These are phyloP conservation scores for Gossypium trilobum DNA, from an alignment of 441 rosid genomes.

Conservation along the genomic window DNA sequence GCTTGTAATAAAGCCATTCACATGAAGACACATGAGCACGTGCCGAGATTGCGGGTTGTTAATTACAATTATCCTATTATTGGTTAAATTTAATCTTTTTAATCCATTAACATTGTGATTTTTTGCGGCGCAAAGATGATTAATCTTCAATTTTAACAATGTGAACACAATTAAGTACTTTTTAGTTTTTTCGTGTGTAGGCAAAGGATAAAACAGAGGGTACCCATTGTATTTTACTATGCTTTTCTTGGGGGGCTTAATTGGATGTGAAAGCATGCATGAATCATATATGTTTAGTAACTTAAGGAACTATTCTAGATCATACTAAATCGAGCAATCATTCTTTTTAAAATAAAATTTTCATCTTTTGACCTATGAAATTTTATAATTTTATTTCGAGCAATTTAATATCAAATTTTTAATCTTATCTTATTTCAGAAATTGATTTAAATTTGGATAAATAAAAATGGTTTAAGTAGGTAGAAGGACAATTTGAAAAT, in stretches of 20 bases:
- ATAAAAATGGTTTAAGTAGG: not conserved
- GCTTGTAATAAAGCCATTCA: constrained; percentile 20
- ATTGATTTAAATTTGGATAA: not conserved
- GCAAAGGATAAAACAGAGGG: not conserved
- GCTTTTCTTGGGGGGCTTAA: constrained; percentile 13
- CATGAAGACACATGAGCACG: constrained; percentile 36
- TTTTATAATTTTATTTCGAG: no score
- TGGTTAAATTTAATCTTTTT: not conserved
- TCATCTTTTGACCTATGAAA: not conserved
- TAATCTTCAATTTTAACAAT: not conserved
- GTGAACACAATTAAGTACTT: not conserved
- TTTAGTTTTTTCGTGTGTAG: not conserved
- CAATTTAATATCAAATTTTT: not conserved
- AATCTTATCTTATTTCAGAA: not conserved
- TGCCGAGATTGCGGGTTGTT: constrained; percentile 25
- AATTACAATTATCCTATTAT: not conserved
- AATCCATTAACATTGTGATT: not conserved
- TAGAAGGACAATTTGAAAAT: not conserved
- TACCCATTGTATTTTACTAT: not conserved
- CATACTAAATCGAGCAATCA: not conserved
- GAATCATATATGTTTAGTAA: constrained; percentile 11
- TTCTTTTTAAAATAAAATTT: not conserved
- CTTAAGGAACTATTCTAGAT: not conserved
- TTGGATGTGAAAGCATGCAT: constrained; percentile 6
- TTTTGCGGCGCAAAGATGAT: constrained; percentile 26